Percentiles rank a stretch among this genome's conserved stretches.
phyloP scores from a whole-genome alignment of 768 basidiomycete genomes.

The Tricholoma hemisulphureum region DNA sequence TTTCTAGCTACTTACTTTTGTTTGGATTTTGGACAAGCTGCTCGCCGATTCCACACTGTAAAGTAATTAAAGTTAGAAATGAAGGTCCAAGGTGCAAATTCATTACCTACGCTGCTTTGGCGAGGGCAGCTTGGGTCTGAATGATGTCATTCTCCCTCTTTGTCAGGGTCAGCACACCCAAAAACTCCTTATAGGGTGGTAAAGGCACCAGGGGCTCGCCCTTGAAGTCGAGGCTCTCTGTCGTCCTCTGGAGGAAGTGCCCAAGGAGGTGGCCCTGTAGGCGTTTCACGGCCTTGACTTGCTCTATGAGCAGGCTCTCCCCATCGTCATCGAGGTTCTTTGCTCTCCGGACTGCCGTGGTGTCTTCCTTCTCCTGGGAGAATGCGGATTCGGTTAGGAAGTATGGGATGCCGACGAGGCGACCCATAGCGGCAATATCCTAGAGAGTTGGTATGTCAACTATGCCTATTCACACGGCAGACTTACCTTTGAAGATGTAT shows the following conservation, averaged over 20 bases:
- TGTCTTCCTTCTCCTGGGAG: constrained; percentile 22
- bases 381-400: constrained; percentile 20
- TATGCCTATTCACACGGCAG: neutral
- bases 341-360: neutral
- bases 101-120: constrained; percentile 5
- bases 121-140: neutral
- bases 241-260: constrained; percentile 8
- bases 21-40: neutral
- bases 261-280: constrained; percentile 7
- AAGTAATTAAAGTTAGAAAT: neutral
- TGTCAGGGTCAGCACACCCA: constrained; percentile 3
- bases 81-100: neutral
- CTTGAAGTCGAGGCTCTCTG: neutral
- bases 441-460: constrained; percentile 1
- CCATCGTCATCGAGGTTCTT: constrained; percentile 16
- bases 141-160: neutral
- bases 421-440: constrained; percentile 28
- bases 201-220: constrained; percentile 1
- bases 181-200: constrained; percentile 2
- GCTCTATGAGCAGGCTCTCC: neutral
- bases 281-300: neutral
- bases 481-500: constrained; percentile 23
- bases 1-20: neutral
- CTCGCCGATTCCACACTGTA: neutral
- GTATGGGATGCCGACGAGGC: constrained; percentile 23